Conservation (phyloP, 1,284 basidiomycete genomes). For the Puccinia triticina region DNA sequence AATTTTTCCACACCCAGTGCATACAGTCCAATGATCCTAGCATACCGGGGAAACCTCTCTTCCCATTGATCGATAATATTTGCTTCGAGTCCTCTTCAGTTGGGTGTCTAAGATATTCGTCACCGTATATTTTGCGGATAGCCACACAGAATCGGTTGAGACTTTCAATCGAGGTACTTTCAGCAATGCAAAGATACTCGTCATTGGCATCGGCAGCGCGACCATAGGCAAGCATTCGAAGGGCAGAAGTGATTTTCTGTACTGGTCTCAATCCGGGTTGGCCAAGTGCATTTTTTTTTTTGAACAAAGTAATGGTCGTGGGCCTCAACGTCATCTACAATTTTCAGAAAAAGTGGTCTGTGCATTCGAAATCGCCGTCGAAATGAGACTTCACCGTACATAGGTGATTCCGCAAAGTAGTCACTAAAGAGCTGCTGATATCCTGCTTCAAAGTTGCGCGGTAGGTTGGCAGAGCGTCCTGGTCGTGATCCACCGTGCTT, state of each 20-base stretch:
- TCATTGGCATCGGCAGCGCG: neutral
- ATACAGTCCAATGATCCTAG: neutral
- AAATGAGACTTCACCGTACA: neutral
- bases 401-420: no score
- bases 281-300: neutral
- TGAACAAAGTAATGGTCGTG: neutral
- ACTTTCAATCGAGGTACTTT: neutral
- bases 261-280: neutral
- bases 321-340: neutral
- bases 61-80: neutral
- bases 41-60: neutral
- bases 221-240: constrained; percentile 1
- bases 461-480: neutral
- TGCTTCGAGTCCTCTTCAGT: neutral
- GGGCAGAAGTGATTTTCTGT: neutral
- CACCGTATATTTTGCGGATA: neutral
- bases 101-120: neutral
- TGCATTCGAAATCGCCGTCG: neutral
- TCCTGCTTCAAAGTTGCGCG: neutral
- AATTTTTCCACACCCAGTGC: constrained; percentile 39
- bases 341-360: neutral
- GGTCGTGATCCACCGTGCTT: neutral
- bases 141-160: neutral
- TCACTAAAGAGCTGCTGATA: neutral
- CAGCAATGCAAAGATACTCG: neutral